These are phyloP conservation scores for Dovyalis caffra DNA, from an alignment of 345 rosid species.

Conservation along the genomic window DNA sequence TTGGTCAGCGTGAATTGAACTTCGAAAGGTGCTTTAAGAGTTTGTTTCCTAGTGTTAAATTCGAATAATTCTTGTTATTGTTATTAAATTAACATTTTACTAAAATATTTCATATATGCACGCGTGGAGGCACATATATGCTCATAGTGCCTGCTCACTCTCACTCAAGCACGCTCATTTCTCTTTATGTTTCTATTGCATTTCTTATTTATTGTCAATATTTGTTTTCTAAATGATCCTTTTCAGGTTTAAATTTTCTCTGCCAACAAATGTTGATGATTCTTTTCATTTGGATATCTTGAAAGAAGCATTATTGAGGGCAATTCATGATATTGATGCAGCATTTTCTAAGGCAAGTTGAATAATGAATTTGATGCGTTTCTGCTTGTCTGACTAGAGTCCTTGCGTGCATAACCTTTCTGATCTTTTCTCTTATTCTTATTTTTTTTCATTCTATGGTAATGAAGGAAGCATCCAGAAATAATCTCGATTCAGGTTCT, in stretches of 20 bases:
- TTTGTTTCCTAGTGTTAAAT: too few relatives aligned
- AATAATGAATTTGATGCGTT: background rate
- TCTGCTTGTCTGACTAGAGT: background rate
- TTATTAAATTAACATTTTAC: background rate
- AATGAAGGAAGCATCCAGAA: conserved; percentile 68
- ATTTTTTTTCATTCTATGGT: conserved; percentile 13
- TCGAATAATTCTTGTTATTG: too few relatives aligned
- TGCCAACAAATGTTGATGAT: conserved; percentile 48
- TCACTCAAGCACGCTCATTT: too few relatives aligned
- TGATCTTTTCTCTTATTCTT: background rate
- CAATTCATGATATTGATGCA: conserved; percentile 82
- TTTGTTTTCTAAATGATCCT: conserved; percentile 10
- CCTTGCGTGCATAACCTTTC: background rate
- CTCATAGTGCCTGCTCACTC: too few relatives aligned
- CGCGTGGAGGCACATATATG: too few relatives aligned
- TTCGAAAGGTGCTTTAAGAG: conserved; percentile 43
- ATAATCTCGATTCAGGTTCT: conserved; percentile 65
- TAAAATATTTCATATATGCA: background rate
- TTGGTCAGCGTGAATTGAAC: conserved; percentile 46
- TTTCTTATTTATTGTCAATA: background rate
- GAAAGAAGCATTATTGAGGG: conserved; percentile 83
- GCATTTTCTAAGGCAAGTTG: conserved; percentile 69
- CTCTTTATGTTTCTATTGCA: background rate
- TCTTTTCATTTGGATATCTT: conserved; percentile 75
- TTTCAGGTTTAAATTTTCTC: conserved; percentile 57